Conservation (phyloP, 352 stramenopile species). For the Phytophthora citricola region DNA sequence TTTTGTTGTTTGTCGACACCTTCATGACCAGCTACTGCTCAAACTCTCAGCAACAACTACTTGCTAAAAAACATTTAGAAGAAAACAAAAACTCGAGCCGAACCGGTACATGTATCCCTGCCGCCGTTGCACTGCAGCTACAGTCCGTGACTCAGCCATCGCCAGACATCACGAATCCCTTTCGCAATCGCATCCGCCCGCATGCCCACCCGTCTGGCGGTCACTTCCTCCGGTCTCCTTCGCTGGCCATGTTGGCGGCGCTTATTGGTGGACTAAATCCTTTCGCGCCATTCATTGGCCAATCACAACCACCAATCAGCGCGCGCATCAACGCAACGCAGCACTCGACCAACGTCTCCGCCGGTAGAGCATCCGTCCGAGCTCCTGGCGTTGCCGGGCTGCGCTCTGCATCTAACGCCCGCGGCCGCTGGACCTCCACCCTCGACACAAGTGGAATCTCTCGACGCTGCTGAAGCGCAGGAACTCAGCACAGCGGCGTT, state of each 20-base stretch:
- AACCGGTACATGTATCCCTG: not conserved
- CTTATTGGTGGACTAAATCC: conserved; percentile 9
- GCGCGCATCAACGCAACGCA: conserved; percentile 14
- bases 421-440: conserved; percentile 1
- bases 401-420: conserved; percentile 4
- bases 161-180: not conserved
- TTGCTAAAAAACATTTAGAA: too few relatives aligned
- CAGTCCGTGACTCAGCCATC: not conserved
- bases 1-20: too few relatives aligned
- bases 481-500: not conserved
- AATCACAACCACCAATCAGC: conserved; percentile 32
- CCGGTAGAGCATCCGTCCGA: conserved; percentile 1
- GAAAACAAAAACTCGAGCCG: too few relatives aligned
- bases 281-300: conserved; percentile 24
- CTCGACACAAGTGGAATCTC: conserved; percentile 41
- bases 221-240: not conserved
- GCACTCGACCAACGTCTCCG: conserved; percentile 11
- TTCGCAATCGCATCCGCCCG: too few relatives aligned
- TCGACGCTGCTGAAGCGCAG: not conserved
- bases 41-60: too few relatives aligned
- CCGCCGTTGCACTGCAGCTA: not conserved
- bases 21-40: too few relatives aligned
- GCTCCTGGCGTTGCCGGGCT: conserved; percentile 6
- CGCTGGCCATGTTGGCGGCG: conserved; percentile 13
- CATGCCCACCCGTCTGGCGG: too few relatives aligned